Evolutionary conservation across 164 flowering plant genomes (phyloP), one percentile per base, ranked within the genome.

Genomic region (Magnolia officinalis): DNA sequence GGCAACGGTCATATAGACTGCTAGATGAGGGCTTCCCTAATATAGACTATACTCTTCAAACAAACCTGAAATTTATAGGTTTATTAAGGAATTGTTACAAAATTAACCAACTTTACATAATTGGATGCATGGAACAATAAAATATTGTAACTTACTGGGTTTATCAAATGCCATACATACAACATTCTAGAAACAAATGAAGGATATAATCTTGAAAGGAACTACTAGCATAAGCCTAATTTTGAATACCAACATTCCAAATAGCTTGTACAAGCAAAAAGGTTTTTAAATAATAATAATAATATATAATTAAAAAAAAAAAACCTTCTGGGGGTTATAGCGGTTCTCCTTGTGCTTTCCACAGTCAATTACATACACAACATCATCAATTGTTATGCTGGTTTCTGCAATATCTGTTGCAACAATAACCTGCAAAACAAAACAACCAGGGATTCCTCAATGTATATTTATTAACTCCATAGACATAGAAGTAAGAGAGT

Each of bases 391-490:
- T 69, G 98, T 94, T 76, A 94, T 88, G 81, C 98, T 94, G 18
- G 98, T 94, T 83, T 94, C 98, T 61, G 98, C 98, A 84, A 94
- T 91, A 81, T 94, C 94, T 78, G 98, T 94, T 52, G 98, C 97
- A 31, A 92, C 78, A 75, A 94, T 92, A 70, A 92, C 88, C 98
- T 94, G 90, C 8, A 74, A 73, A 21, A 78, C 4, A 74, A 55
- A 51, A 55, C 18, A 55, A 10, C 16, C 61, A 14, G 10, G 61
- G 61, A 55, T 55, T 55, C 61, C 19, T 55, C 19, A 16, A 55
- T 11, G 61, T 55, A 37, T 37, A 37, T 37, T 37, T 37, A 37
- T 37, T 37, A 37, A 37, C 45, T 37, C 45, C 45, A 37, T 5
- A 37, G 4, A 37, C 6, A 37, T 37, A 37, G 6, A 37, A 37